Conservation (phyloP, 352 stramenopile species). For the Globisporangium viniferum region DNA sequence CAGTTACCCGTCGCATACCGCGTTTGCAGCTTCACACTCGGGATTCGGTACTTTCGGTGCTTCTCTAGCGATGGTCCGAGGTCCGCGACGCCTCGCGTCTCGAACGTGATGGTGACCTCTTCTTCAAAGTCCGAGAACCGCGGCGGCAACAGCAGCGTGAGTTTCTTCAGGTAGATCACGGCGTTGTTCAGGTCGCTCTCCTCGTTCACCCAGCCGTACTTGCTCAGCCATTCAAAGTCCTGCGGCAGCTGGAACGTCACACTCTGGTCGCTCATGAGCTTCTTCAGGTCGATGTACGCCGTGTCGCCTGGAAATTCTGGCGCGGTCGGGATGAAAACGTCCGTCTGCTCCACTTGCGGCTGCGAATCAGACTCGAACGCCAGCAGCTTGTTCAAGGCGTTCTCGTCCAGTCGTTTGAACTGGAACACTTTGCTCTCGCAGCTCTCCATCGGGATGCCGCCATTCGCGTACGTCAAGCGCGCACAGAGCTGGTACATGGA, state of each 20-base stretch:
- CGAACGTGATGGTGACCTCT: neutral
- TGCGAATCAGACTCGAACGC: neutral
- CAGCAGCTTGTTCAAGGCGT: neutral
- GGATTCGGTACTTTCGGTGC: neutral
- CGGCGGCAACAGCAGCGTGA: neutral
- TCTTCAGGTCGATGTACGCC: slow-evolving; percentile 1
- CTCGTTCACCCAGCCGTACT: slow-evolving; percentile 5
- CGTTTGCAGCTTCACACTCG: neutral
- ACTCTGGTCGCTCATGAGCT: neutral
- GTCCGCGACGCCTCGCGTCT: neutral
- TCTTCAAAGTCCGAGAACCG: slow-evolving; percentile 2
- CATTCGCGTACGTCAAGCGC: neutral
- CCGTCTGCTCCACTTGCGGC: neutral
- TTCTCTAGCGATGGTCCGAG: neutral
- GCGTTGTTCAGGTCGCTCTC: neutral
- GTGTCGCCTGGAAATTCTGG: neutral
- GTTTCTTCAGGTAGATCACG: neutral
- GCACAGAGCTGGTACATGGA: slow-evolving; percentile 3
- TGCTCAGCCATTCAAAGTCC: slow-evolving; percentile 2
- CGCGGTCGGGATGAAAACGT: neutral
- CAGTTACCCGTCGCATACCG: neutral
- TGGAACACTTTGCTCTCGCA: neutral
- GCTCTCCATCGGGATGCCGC: neutral
- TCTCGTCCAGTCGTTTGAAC: neutral
- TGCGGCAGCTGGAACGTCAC: neutral